Conservation (phyloP, 2,329 filamentous ascomycete genomes). For the Colletotrichum horii region DNA sequence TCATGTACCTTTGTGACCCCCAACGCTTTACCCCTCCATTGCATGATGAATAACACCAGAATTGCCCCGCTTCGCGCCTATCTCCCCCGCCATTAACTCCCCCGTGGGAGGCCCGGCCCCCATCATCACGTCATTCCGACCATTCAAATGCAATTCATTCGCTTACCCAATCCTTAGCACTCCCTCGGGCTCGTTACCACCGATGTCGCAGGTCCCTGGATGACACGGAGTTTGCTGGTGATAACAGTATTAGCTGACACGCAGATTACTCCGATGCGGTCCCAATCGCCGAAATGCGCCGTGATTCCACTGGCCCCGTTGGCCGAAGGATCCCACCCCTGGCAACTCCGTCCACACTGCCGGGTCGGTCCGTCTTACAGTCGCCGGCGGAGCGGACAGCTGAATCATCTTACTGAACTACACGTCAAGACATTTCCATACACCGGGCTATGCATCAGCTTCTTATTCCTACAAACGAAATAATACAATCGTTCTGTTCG, state of each 20-base stretch:
- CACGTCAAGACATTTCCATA: neutral
- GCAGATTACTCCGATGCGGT: neutral
- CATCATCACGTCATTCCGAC: slow-evolving; percentile 7
- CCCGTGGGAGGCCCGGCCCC: neutral
- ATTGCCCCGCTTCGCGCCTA: neutral
- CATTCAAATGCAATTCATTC: neutral
- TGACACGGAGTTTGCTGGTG: neutral
- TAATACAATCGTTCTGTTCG: slow-evolving; percentile 8
- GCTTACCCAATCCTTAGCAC: neutral
- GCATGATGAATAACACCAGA: slow-evolving; percentile 2
- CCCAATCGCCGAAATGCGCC: neutral
- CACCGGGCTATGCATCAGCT: neutral
- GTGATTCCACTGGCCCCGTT: neutral
- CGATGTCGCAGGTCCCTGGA: neutral
- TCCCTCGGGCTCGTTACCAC: neutral
- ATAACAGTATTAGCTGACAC: neutral
- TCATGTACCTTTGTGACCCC: neutral
- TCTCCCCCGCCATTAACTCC: neutral
- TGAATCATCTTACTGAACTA: neutral
- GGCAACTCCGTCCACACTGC: neutral
- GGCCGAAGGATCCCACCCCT: neutral
- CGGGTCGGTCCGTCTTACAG: neutral
- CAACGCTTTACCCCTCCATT: slow-evolving; percentile 17
- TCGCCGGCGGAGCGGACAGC: neutral
- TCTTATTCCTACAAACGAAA: slow-evolving; percentile 21